Evolutionary conservation across 2,329 filamentous ascomycete species (phyloP).

Genomic region (Thermoascus crustaceus): DNA sequence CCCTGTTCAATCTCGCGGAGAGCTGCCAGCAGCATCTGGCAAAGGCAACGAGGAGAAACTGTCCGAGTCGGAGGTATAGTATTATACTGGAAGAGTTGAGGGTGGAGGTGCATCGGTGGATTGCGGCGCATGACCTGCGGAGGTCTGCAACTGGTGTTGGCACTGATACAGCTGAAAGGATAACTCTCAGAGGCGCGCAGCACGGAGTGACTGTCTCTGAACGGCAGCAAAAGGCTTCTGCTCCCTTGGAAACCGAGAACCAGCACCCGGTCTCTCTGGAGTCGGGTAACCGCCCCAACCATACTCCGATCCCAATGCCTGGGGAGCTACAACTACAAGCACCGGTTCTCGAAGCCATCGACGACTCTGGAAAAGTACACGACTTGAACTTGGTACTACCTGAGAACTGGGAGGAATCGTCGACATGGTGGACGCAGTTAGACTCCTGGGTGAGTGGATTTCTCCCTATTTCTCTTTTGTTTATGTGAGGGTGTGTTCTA

Average conservation of each 20-base stretch:
- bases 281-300: too few relatives aligned
- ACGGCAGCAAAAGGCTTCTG: background rate
- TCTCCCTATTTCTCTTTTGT: constrained; percentile 1
- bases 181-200: too few relatives aligned
- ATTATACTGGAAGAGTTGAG: constrained; percentile 42
- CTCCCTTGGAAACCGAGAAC: too few relatives aligned
- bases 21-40: constrained; percentile 40
- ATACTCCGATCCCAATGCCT: too few relatives aligned
- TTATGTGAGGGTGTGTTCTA: too few relatives aligned
- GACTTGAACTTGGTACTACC: too few relatives aligned
- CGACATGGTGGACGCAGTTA: constrained; percentile 31
- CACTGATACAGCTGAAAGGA: too few relatives aligned
- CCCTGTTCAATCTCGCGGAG: constrained; percentile 37
- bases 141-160: background rate
- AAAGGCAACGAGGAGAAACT: constrained; percentile 39
- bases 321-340: too few relatives aligned
- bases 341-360: constrained; percentile 10
- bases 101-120: constrained; percentile 32
- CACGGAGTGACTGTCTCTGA: background rate
- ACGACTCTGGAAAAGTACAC: constrained; percentile 15
- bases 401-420: too few relatives aligned
- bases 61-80: constrained; percentile 40
- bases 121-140: constrained; percentile 11
- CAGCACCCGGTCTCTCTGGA: too few relatives aligned
- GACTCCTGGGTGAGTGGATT: constrained; percentile 28